Conservation (phyloP, 495 filamentous ascomycete species). For the Parmelia sp. region DNA sequence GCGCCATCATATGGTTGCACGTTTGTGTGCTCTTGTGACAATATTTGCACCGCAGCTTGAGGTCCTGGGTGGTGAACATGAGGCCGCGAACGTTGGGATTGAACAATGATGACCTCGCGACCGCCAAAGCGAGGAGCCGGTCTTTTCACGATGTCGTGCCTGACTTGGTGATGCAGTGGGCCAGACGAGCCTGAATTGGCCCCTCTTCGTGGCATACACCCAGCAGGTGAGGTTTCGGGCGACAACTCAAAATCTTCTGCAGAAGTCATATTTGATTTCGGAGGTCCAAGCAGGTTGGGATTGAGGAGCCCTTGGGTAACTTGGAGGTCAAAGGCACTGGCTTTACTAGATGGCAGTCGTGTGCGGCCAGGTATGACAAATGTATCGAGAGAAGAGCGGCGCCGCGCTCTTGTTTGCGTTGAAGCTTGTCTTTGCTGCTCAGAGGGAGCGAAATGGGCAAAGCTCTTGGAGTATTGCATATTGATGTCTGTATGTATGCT, state of each 20-base stretch:
- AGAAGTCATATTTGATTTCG: not conserved
- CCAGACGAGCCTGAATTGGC: not conserved
- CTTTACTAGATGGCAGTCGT: constrained; percentile 22
- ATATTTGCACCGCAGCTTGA: not conserved
- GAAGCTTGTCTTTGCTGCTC: constrained; percentile 1
- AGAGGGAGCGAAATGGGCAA: constrained; percentile 5
- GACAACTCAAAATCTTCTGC: not conserved
- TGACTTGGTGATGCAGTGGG: not conserved
- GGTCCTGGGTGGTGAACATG: not conserved
- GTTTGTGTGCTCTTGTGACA: not conserved
- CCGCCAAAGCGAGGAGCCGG: constrained; percentile 14
- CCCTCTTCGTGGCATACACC: constrained; percentile 6
- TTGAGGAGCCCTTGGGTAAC: constrained; percentile 26
- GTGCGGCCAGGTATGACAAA: constrained; percentile 22
- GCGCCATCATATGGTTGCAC: constrained; percentile 18
- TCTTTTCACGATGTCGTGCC: not conserved
- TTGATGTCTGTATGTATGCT: constrained; percentile 25
- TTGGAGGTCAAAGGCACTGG: constrained; percentile 20
- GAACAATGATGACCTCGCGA: constrained; percentile 11
- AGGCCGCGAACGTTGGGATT: constrained; percentile 10
- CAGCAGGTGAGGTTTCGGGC: not conserved
- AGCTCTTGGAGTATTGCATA: constrained; percentile 23
- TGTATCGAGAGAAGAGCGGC: constrained; percentile 24
- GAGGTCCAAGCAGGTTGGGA: constrained; percentile 3
- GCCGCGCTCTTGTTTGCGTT: not conserved